Base-by-base conservation (phyloP, 2,329 filamentous ascomycete genomes). In the Penicillium sclerotigenum region DNA sequence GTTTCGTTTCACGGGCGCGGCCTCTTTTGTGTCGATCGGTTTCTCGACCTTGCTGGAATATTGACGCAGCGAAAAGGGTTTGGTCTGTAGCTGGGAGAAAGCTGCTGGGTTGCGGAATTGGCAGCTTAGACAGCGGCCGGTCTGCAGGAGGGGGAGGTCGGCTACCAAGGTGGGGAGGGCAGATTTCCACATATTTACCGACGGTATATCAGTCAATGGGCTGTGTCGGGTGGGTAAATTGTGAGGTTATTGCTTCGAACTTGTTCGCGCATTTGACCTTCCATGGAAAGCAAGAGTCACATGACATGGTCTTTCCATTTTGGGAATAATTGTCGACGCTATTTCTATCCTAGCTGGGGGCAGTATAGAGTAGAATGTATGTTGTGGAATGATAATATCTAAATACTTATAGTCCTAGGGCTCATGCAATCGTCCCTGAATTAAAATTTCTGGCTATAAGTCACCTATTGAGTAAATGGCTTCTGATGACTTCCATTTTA, bases 101-200 rank as follows among this genome's bases (percentile, higher is more conserved):
- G 52, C 18, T 29, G 59, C 38, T 37, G 62, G 57, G 58, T 59
- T 66, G 63, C 67, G 72, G 59, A 70, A 66, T 64, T 72, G 72
- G 56, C 71, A 75, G 53, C 65, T 68, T 34, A 74, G 63, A 59
- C 72, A 74, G 45, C 68, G 71, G 49, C 61, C 56, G 9, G 62
- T 65, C 42, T 61, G 65, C n/a, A 68, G 57, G 33, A 68, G 57
- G 5, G 66, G 56, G 3, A 62, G 51, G 36, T 71, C 70, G 28
- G 65, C 43, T 4, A 66, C 36, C 8, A 60, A 54, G 8, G 63
- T 41, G 24, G 65, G 52, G 9, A 60, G 34, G 16, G 65, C 55
- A 7, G 61, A 59, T 54, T 67, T 73, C 70, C 66, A 71, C 69
- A 74, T 73, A 5, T 49, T 68, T 58, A 34, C 5, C 26, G 14